phyloP scores from a whole-genome alignment of 768 basidiomycete genomes.

The Daedalea quercina region DNA sequence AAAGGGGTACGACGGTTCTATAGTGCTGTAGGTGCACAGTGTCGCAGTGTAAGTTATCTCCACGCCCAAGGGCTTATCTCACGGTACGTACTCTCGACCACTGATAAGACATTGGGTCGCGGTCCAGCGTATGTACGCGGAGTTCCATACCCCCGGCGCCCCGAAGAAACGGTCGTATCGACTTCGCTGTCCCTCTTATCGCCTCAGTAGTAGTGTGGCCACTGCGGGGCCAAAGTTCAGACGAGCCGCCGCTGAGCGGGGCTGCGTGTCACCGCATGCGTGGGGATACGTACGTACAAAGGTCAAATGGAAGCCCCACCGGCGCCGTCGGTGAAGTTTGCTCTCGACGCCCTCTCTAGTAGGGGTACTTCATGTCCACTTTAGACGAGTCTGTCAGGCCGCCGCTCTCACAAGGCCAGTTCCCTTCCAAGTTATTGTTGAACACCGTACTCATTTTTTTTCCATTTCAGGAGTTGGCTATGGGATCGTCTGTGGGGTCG shows the following conservation, averaged over 20 bases:
- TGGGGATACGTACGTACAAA: neutral
- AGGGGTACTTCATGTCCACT: neutral
- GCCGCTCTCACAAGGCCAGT: neutral
- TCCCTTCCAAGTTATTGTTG: neutral
- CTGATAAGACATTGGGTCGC: neutral
- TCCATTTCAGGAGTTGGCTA: slow-evolving; percentile 4
- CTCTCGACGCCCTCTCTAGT: neutral
- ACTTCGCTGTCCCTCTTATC: neutral
- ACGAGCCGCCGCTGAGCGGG: too few relatives aligned
- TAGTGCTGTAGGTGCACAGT: too few relatives aligned
- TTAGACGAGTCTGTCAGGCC: neutral
- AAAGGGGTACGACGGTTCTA: too few relatives aligned
- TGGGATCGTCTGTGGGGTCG: slow-evolving; percentile 6
- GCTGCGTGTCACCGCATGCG: neutral
- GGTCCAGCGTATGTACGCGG: neutral
- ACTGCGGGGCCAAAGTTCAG: neutral
- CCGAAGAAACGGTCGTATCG: neutral
- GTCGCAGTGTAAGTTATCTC: too few relatives aligned
- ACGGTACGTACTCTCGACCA: neutral
- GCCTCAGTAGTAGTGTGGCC: neutral
- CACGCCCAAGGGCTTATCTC: neutral
- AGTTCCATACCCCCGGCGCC: neutral
- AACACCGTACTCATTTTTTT: neutral
- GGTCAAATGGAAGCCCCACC: neutral
- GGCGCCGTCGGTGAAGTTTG: neutral